Conservation (phyloP, 805 yeast genomes). For the Isabelozyma rhagii region DNA sequence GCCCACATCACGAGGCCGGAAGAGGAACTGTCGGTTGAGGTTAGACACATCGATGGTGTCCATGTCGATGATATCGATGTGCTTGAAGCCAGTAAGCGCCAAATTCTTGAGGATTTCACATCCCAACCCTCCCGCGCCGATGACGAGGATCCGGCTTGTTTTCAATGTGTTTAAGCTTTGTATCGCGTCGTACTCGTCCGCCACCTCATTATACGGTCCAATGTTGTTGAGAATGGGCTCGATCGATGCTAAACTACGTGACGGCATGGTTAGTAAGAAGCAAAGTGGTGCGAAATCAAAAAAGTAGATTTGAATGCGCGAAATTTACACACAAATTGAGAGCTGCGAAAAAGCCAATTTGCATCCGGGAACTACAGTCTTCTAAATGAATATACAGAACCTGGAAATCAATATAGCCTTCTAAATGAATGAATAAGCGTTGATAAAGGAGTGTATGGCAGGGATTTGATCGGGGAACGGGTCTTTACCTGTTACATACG, state of each 20-base stretch:
- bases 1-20: slow-evolving; percentile 61
- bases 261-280: not conserved
- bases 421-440: too few relatives aligned
- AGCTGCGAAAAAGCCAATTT: too few relatives aligned
- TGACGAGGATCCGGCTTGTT: slow-evolving; percentile 33
- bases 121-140: slow-evolving; percentile 85
- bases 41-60: slow-evolving; percentile 78
- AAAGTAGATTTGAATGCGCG: not conserved
- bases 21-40: slow-evolving; percentile 72
- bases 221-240: slow-evolving; percentile 16
- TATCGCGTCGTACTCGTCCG: slow-evolving; percentile 26
- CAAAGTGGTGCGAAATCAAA: not conserved
- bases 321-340: too few relatives aligned
- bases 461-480: too few relatives aligned
- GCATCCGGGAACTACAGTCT: too few relatives aligned
- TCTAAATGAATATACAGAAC: too few relatives aligned
- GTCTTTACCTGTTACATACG: too few relatives aligned
- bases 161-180: slow-evolving; percentile 20
- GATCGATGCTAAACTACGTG: slow-evolving; percentile 1
- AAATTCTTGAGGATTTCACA: slow-evolving; percentile 76
- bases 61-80: slow-evolving; percentile 74
- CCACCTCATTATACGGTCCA: slow-evolving; percentile 41
- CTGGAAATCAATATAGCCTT: too few relatives aligned
- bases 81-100: slow-evolving; percentile 63
- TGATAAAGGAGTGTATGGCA: too few relatives aligned